Evolutionary conservation across 148 eudicot genomes (phyloP), one percentile per base, ranked within the genome.

Genomic region (Rhododendron molle): DNA sequence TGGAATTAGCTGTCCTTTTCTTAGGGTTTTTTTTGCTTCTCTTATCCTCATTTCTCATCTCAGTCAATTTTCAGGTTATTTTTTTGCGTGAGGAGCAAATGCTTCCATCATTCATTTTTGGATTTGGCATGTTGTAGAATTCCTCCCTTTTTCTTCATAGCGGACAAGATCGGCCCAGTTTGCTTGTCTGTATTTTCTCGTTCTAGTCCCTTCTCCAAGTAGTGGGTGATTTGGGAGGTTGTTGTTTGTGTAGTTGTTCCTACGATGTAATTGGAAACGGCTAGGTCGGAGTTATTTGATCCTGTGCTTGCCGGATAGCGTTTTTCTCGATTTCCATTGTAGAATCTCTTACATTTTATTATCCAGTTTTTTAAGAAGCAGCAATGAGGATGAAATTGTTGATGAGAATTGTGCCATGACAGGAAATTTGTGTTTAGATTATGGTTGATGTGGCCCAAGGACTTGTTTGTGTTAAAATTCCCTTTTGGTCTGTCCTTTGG

Each of bases 71-170:
- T 44, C 3, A 65, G 7, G 47, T 76, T 83, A 23, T 81, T 58
- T 56, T 46, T 84, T 80, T 80, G 11, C 80, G 38, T 50, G 86
- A 34, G 78, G 81, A 84, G 89, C 86, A 81, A 87, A 87, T 56
- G 84, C 81, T 84, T 71, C 84, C 86, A 58, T 72, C 69, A 43
- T 71, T 78, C 21, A 71, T 87, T 80, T 84, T 40, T 79, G 84
- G 38, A 58, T 28, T 71, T 49, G 76, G 65, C 13, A 49, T 86
- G 82, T 77, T 87, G 83, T 87, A 80, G 40, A 69, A 87, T 84
- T 49, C 18, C 74, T 58, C 62, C 3, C n/a, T 2, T 47, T 50
- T 65, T 9, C 77, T 86, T 34, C 52, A n/a, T 85, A 44, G 65
- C 12, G 11, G 83, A 44, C 77, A 80, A 84, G 81, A 81, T 80